A percentile compares a stretch with the other conserved stretches of the same genome.
Evolutionary conservation across 352 stramenopile species (phyloP).

Genomic region (Phytophthora pistaciae): DNA sequence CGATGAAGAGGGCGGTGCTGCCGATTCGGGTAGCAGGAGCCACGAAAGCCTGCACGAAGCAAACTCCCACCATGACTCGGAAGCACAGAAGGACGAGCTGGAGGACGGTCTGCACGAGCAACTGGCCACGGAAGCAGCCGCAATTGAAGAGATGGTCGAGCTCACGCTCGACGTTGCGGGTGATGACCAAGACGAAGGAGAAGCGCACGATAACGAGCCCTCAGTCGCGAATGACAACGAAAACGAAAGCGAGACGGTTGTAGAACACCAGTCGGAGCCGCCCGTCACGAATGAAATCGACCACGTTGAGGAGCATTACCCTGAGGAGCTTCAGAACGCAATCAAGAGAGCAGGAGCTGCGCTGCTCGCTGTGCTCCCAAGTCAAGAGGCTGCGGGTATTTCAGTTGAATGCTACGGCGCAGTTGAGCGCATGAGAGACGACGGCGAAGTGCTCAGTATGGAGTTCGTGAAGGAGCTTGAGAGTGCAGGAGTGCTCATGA

Average conservation of each 20-base stretch:
- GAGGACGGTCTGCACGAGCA: background rate
- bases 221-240: constrained; percentile 13
- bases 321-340: constrained; percentile 9
- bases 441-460: constrained; percentile 11
- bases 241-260: constrained; percentile 13
- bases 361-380: constrained; percentile 11
- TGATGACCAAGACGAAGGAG: constrained; percentile 15
- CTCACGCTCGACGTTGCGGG: constrained; percentile 13
- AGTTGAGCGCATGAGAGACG: constrained; percentile 13
- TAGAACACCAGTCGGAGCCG: constrained; percentile 11
- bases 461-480: constrained; percentile 22
- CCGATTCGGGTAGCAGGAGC: background rate
- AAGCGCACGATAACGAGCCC: constrained; percentile 1
- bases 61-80: background rate
- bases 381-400: constrained; percentile 7
- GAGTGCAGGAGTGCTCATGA: constrained; percentile 10
- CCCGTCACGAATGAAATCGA: constrained; percentile 26
- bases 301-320: constrained; percentile 16
- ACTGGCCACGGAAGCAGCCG: background rate
- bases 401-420: constrained; percentile 17
- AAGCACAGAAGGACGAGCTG: background rate
- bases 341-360: constrained; percentile 18
- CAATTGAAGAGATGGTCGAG: constrained; percentile 22
- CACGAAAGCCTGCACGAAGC: background rate
- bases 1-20: background rate